A percentile compares a stretch with the other conserved stretches of the same genome.
Evolutionary conservation across 108 stramenopile genomes (phyloP).

Genomic region (Skeletonema costatum): DNA sequence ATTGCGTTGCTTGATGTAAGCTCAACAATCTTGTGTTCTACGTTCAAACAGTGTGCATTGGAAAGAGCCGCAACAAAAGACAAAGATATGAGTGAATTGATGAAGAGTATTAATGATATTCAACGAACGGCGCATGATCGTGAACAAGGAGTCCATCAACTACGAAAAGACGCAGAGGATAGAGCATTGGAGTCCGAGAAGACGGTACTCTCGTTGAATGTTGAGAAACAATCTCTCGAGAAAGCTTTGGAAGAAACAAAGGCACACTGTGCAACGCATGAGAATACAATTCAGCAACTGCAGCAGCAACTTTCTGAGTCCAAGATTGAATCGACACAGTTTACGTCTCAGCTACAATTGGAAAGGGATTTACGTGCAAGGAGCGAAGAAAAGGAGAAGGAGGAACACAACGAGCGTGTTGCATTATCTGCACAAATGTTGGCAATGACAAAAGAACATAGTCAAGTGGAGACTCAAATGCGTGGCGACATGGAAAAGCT

Average conservation of each 20-base stretch:
- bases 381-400: slow-evolving; percentile 34
- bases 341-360: slow-evolving; percentile 8
- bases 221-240: slow-evolving; percentile 15
- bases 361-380: slow-evolving; percentile 26
- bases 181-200: slow-evolving; percentile 7
- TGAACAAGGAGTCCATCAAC: slow-evolving; percentile 17
- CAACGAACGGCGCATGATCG: slow-evolving; percentile 20
- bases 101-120: slow-evolving; percentile 32
- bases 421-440: slow-evolving; percentile 28
- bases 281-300: slow-evolving; percentile 6
- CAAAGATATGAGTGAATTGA: slow-evolving; percentile 30
- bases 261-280: neutral
- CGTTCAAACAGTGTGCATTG: neutral
- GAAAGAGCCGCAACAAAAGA: slow-evolving; percentile 25
- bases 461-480: slow-evolving; percentile 14
- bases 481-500: slow-evolving; percentile 18
- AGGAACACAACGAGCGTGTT: slow-evolving; percentile 30
- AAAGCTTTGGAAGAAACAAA: slow-evolving; percentile 28
- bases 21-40: neutral
- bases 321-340: slow-evolving; percentile 2
- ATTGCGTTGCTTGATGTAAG: neutral
- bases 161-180: slow-evolving; percentile 19
- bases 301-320: slow-evolving; percentile 9
- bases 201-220: slow-evolving; percentile 1
- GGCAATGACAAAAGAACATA: slow-evolving; percentile 38